Conservation (phyloP, 768 basidiomycete genomes). For the Pholiota microspora region DNA sequence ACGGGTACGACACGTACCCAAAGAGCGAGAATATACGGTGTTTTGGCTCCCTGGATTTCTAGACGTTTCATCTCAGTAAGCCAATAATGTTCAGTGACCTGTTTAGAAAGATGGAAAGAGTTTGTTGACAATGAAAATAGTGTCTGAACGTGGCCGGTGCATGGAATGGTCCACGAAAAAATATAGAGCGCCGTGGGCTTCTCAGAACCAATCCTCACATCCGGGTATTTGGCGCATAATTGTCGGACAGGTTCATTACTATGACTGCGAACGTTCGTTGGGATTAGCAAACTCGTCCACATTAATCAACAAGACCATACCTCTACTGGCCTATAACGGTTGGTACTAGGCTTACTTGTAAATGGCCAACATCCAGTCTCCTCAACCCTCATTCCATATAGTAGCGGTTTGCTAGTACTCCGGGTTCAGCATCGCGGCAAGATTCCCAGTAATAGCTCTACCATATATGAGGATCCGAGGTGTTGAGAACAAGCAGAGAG, state of each 20-base stretch:
- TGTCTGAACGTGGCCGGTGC: neutral
- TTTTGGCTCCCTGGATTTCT: neutral
- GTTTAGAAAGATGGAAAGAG: neutral
- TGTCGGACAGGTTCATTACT: neutral
- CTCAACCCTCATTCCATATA: neutral
- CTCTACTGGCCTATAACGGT: neutral
- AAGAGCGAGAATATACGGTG: neutral
- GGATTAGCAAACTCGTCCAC: neutral
- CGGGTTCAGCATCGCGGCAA: no score
- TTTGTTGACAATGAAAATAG: neutral
- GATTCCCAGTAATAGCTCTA: no score
- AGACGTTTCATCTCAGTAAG: neutral
- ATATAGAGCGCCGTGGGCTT: no score
- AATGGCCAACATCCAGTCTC: neutral
- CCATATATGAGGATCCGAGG: no score
- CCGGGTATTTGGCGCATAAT: neutral
- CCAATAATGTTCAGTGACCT: neutral
- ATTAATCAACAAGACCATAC: neutral
- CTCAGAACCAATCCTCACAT: neutral
- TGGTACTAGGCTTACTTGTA: neutral
- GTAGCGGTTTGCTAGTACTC: no score
- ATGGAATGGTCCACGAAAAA: neutral
- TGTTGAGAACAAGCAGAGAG: no score
- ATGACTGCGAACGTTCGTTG: neutral
- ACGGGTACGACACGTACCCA: neutral